phyloP scores from a whole-genome alignment of 2,329 filamentous ascomycete genomes.

The Aspergillus eucalypticola region DNA sequence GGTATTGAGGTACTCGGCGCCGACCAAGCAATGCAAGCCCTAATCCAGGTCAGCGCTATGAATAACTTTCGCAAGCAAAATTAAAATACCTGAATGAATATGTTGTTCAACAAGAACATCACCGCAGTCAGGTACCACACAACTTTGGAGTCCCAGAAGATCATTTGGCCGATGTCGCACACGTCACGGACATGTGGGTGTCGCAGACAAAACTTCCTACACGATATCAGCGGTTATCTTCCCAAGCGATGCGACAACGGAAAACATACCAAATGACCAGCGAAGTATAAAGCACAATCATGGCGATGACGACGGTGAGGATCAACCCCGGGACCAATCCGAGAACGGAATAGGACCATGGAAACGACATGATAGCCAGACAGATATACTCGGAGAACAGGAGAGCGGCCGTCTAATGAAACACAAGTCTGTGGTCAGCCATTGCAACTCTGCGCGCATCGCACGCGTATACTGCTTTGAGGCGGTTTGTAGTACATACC shows the following conservation, averaged over 20 bases:
- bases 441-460: background rate
- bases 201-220: conserved; percentile 83
- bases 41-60: conserved; percentile 32
- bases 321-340: conserved; percentile 86
- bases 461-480: background rate
- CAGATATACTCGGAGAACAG: conserved; percentile 97
- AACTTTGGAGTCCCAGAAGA: conserved; percentile 83
- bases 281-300: conserved; percentile 80
- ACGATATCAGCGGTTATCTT: conserved; percentile 29
- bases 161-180: conserved; percentile 92
- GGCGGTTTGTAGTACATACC: conserved; percentile 43
- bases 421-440: conserved; percentile 4
- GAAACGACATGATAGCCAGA: conserved; percentile 91
- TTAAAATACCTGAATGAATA: conserved; percentile 71
- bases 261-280: conserved; percentile 59
- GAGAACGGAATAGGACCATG: conserved; percentile 85
- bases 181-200: conserved; percentile 91
- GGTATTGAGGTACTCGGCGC: conserved; percentile 86
- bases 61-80: background rate
- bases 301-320: conserved; percentile 75
- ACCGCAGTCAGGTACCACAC: conserved; percentile 68
- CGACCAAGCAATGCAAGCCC: conserved; percentile 79
- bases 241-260: conserved; percentile 4
- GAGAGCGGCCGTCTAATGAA: conserved; percentile 71
- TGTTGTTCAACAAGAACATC: conserved; percentile 95